Evolutionary conservation across 352 stramenopile species (phyloP), one percentile per base, ranked within the genome.

Genomic region (Elongisporangium undulatum): DNA sequence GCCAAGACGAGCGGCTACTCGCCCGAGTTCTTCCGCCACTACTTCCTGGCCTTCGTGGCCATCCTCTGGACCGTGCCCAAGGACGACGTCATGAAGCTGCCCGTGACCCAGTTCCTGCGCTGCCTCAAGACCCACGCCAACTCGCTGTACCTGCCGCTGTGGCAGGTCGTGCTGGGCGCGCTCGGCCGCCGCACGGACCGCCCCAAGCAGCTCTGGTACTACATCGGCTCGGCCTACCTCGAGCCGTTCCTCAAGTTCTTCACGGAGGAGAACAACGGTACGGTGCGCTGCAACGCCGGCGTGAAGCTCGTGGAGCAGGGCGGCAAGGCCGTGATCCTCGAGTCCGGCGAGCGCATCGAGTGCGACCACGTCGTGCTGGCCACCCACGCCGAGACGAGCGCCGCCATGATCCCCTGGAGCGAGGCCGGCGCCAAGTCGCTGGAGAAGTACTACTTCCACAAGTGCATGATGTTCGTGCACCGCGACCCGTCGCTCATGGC

Each of bases 381-480:
- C 48, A 89, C 77, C 10, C 85, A 95, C 69, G 83, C 83, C 9
- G 85, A 95, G 56, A 78, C 89, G 66, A 89, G 76, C 59, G 85
- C 85, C 20, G 58, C 79, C 16, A 83, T 95, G 67, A 74, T 94
- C 21, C 64, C 71, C 49, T 94, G 82, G 82, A 90, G 79, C 59
- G 68, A 81, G 49, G 71, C 74, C 45, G 81, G 78, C 49, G 76
- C 80, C 62, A 69, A 75, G 51, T 88, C 78, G 63, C 68, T 94
- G 50, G 90, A 87, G 81, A 79, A 83, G 56, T 94, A 80, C 71
- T 68, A 85, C 65, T 94, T 75, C 78, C 85, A 94, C 80, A 92
- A 92, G 71, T 89, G 81, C 64, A 92, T 90, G 79, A 92, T 94
- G 74, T 94, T 91, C 63, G 73, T 94, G 29, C 85, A 94, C 63